Percentiles rank a stretch among this genome's conserved stretches.
Conservation (phyloP, 148 eudicot genomes). For the Camellia lanceoleosa region DNA sequence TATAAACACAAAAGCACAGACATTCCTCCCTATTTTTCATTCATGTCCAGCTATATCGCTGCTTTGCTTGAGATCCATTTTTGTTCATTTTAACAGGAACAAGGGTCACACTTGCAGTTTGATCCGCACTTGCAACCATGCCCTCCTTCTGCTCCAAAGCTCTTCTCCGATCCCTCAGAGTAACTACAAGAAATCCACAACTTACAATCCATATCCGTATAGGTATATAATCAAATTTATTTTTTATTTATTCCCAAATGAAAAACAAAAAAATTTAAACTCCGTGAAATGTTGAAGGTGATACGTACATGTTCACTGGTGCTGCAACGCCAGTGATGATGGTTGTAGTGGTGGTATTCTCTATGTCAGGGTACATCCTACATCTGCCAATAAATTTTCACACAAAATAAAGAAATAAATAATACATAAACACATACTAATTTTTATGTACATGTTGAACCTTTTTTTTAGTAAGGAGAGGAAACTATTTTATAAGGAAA, state of each 20-base stretch:
- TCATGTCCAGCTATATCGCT: not conserved
- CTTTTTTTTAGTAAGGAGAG: not conserved
- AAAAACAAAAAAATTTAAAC: not conserved
- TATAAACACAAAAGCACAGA: not conserved
- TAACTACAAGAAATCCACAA: not conserved
- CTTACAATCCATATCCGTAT: not conserved
- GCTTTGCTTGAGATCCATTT: not conserved
- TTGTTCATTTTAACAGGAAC: conserved; percentile 9
- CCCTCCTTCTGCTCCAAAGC: conserved; percentile 25
- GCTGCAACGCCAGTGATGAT: conserved; percentile 18
- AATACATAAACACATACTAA: no score
- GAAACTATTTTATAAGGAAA: not conserved
- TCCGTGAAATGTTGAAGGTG: not conserved
- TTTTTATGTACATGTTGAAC: no score
- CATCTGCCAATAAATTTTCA: conserved; percentile 21
- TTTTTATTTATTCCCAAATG: not conserved
- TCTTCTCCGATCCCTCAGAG: conserved; percentile 21
- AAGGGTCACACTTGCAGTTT: conserved; percentile 24
- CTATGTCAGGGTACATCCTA: conserved; percentile 28
- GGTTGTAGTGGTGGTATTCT: conserved; percentile 8
- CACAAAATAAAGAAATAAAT: not conserved
- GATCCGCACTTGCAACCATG: conserved; percentile 23
- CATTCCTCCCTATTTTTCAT: not conserved
- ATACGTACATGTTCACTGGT: conserved; percentile 2
- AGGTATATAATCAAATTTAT: not conserved